Evolutionary conservation across 441 rosid genomes (phyloP), one percentile per base, ranked within the genome.

Genomic region (Eruca vesicaria): DNA sequence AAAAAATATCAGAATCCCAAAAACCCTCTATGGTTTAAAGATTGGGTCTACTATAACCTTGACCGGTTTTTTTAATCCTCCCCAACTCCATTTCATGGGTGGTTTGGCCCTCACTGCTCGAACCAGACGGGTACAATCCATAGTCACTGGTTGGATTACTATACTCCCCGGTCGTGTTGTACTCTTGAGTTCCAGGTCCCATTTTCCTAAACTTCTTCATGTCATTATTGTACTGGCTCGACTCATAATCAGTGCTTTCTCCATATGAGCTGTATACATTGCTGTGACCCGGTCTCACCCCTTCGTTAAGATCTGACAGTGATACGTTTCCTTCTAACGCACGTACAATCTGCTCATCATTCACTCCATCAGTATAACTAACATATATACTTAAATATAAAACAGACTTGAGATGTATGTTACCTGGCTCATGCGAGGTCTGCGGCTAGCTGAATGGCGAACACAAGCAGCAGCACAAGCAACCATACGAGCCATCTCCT

Each of bases 391-490:
- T 29, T 29, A 29, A 29, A 29, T 29, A 2, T 29, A 29, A 29
- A 29, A 29, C 32, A 29, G 33, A 60, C 4, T 20, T 2, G 11
- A 16, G 58, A 41, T 58, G 43, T 19, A 21, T 36, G 67, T 78
- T 84, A 95, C 99, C 97, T 95, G 99, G 78, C 97, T 95, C 92
- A 86, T 89, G 57, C 89, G 92, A 33, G 99, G 99, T 71, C 98
- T 82, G 26, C 89, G 88, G 15, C 88, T 79, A 41, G 96, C 94
- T 48, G 99, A 93, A 82, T 91, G 97, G 36, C 95, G 96, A 65
- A 93, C 96, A 9, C 96, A 86, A 74, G 97, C 97, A 11, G 98
- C 98, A 79, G 98, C 97, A 76, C 97, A 93, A 60, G 96, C 89
- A 73, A 95, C 84, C 98, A 93, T 91, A 53, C 92, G 91, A 81